Conservation (phyloP, 139 green algal species). For the Trebouxia sp. region DNA sequence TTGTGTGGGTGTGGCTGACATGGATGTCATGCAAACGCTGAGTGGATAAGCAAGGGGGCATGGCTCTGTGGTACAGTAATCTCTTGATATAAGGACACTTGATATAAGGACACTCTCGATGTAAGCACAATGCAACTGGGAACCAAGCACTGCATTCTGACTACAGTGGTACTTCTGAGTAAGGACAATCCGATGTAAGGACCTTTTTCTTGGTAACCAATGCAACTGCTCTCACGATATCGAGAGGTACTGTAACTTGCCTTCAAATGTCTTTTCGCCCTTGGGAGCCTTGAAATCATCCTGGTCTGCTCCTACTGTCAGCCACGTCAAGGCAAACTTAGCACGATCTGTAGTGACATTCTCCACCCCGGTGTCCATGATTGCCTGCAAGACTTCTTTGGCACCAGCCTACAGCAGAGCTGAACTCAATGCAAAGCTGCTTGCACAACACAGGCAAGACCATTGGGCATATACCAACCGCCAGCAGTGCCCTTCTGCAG, state of each 20-base stretch:
- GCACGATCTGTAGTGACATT: constrained; percentile 10
- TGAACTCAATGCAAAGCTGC: not conserved
- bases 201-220: too few relatives aligned
- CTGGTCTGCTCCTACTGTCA: constrained; percentile 15
- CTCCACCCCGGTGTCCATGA: constrained; percentile 23
- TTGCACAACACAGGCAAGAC: not conserved
- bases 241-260: not conserved
- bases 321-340: constrained; percentile 1
- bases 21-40: too few relatives aligned
- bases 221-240: too few relatives aligned
- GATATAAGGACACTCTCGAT: too few relatives aligned
- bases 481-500: not conserved
- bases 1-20: too few relatives aligned
- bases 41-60: too few relatives aligned
- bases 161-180: too few relatives aligned
- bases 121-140: too few relatives aligned
- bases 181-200: too few relatives aligned
- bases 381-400: not conserved
- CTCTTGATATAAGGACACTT: too few relatives aligned
- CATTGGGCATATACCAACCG: not conserved
- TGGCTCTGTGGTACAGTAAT: too few relatives aligned
- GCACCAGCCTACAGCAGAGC: constrained; percentile 17
- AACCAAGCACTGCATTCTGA: too few relatives aligned
- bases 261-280: constrained; percentile 11
- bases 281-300: constrained; percentile 10